phyloP scores from a whole-genome alignment of 176 grass and related monocot species.

The Eragrostis nindensis region DNA sequence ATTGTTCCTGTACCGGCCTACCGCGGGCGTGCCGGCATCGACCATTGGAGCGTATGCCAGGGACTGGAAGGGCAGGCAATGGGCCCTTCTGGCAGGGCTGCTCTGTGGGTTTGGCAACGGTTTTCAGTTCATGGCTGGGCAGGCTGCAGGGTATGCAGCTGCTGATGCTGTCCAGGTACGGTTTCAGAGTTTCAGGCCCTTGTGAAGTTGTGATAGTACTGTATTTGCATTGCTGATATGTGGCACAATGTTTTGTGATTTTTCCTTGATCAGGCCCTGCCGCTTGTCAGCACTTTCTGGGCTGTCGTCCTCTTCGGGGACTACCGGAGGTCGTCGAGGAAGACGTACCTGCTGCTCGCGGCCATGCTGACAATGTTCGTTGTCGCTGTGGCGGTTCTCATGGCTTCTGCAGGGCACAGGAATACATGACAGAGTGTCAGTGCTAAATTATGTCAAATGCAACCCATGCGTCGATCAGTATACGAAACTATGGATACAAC shows the following conservation, averaged over 20 bases:
- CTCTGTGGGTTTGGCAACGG: no score
- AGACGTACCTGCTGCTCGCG: slow-evolving; percentile 49
- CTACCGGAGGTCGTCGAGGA: slow-evolving; percentile 46
- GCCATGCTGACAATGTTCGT: slow-evolving; percentile 62
- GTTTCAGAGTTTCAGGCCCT: no score
- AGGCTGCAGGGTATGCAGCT: slow-evolving; percentile 72
- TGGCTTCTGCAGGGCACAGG: slow-evolving; percentile 65
- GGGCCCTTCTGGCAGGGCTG: no score
- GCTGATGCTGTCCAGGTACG: slow-evolving; percentile 74
- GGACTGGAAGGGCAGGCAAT: no score
- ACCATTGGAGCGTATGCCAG: no score
- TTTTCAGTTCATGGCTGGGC: slow-evolving; percentile 38
- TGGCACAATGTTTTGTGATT: not conserved
- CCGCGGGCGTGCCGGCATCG: no score
- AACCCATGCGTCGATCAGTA: no score
- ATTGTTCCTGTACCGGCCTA: no score
- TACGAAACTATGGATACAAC: no score
- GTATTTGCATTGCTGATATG: not conserved
- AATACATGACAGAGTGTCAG: not conserved
- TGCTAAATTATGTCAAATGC: no score
- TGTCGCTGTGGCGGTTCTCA: slow-evolving; percentile 52
- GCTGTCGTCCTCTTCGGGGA: slow-evolving; percentile 45
- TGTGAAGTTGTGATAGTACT: accelerated
- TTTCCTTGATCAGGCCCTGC: slow-evolving; percentile 23
- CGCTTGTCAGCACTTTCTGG: slow-evolving; percentile 54